Evolutionary conservation across 805 yeast species (phyloP), one percentile per base, ranked within the genome.

Genomic region (Peterozyma toletana): DNA sequence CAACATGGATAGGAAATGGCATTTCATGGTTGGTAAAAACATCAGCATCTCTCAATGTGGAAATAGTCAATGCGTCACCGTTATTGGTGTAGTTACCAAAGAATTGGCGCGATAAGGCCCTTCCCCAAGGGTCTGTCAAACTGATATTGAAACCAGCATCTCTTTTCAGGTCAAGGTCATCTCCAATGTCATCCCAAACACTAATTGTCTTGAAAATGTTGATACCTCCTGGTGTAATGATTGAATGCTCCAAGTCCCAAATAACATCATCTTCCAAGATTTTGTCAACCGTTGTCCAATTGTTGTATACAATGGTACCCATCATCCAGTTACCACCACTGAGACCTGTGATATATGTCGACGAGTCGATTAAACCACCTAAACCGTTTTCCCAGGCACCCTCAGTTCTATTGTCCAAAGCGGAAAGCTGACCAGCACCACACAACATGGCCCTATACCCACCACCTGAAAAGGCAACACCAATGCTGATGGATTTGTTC

Each of bases 261-360:
- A 85, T 71, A 0, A 72, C 70, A 18, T 62, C 56, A 39, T 70
- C 68, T 40, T 68, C 70, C 29, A 77, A 62, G 34, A 86, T 75
- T 2, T 68, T 78, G 50, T 80, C 81, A 18, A 86, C 77, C 11
- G 84, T 67, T 9, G 89, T 77, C 80, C 84, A 88, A 56, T 81
- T 79, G 58, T 87, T 85, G 56, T 74, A 67, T 0, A 75, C 78
- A 30, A 87, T 60, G 9, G 90, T 73, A 1, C 86, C 83, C 27
- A 86, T 68, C 40, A 86, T 66, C 95, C 95, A 87, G 11, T 85
- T 74, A 27, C 96, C 96, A 30, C 96, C 96, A 13, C 90, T 81
- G 33, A 87, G 71, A 9, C 91, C 95, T 5, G 86, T 65, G 4
- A 88, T 60, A 56, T 89, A 88, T 11, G 85, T 75, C 1, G 87